These are phyloP conservation scores for Penicillium palitans DNA, from an alignment of 2,329 filamentous ascomycete species.

Conservation along the genomic window DNA sequence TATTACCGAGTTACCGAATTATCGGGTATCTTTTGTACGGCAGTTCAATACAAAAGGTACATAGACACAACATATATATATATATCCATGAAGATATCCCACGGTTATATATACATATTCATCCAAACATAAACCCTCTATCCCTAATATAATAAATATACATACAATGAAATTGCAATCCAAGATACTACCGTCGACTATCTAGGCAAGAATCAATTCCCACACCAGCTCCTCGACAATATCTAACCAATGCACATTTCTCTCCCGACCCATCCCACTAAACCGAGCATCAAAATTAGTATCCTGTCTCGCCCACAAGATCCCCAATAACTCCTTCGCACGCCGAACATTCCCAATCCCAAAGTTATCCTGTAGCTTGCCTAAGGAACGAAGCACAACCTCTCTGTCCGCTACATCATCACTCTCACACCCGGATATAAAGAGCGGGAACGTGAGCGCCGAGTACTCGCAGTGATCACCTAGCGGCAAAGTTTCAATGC, in stretches of 20 bases:
- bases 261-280: background rate
- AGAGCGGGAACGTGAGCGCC: constrained; percentile 41
- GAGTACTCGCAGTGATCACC: constrained; percentile 40
- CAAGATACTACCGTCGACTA: background rate
- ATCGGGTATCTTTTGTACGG: background rate
- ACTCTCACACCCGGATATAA: constrained; percentile 39
- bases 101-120: background rate
- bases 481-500: constrained; percentile 30
- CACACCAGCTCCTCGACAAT: constrained; percentile 34
- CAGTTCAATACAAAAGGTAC: background rate
- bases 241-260: constrained; percentile 34
- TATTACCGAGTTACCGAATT: background rate
- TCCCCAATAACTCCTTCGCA: constrained; percentile 32
- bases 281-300: background rate
- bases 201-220: constrained; percentile 37
- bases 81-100: no score
- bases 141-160: background rate
- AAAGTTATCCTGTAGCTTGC: constrained; percentile 36
- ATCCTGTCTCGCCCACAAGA: constrained; percentile 31
- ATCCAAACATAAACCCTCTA: background rate
- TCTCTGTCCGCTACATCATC: constrained; percentile 23
- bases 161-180: background rate
- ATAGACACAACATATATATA: background rate
- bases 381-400: constrained; percentile 29
- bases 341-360: constrained; percentile 39